Base-by-base conservation (phyloP, 176 grass and related monocot genomes). In the Olyra latifolia region DNA sequence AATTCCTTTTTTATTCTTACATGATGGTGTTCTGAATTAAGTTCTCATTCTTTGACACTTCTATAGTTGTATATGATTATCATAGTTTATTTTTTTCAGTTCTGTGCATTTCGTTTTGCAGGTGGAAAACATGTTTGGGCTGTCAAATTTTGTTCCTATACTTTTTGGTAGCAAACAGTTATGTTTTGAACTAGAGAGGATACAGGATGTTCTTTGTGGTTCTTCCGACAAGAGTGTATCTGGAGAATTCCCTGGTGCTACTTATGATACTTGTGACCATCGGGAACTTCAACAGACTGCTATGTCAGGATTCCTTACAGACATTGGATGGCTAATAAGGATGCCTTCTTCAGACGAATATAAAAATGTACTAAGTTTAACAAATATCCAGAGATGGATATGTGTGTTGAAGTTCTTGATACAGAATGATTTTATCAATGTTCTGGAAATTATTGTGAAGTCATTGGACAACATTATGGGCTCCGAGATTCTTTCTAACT, bases 71-170 rank as follows among this genome's bases (percentile, higher is more conserved):
- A 74, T 72, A 79, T 45, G 2, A 29, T 84, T 45, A 75, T 27
- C 10, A 0, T 14, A 49, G 16, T 68, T 67, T 59, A 68, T 66
- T 32, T 49, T 46, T 35, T 80, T 41, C 8, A 10, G 45, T 68
- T 66, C 50, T 65, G 53, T 78, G 61, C 7, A 48, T 59, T 85
- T 27, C 77, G 32, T 62, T 81, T 88, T 88, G 49, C 82, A 99
- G 96, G 92, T 99, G 5, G 96, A 99, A 77, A 99, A 99, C 62
- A 69, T 89, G 20, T 91, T 78, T 76, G 96, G 96, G 52, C 77
- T 99, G 86, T 99, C 96, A 77, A 99, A 99, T 78, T 99, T 95
- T 86, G 84, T 99, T 41, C 92, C 96, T 78, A 75, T 99, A 22
- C 65, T 99, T 81, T 80, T 99, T 46, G 90, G 92, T 62, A 99